Evolutionary conservation across 2,329 filamentous ascomycete species (phyloP).

Genomic region (Fusarium sp.): DNA sequence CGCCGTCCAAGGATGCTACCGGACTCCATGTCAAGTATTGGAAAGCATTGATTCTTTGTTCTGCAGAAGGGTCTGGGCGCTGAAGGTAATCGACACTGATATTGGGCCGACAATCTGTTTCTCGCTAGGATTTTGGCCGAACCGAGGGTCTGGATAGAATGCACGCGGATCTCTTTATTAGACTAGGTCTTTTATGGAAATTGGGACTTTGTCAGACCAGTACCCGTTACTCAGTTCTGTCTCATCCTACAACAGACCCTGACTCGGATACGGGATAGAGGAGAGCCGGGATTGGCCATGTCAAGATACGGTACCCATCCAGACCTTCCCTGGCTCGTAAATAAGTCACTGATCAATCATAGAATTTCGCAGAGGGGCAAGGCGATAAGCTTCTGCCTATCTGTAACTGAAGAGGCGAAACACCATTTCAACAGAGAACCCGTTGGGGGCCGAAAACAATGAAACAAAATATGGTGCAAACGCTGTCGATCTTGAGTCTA

Average conservation of each 20-base stretch:
- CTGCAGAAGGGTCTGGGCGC: neutral
- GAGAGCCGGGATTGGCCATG: neutral
- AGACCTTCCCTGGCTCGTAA: neutral
- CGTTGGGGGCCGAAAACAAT: slow-evolving; percentile 17
- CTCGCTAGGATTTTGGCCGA: neutral
- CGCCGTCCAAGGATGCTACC: neutral
- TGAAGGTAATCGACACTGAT: neutral
- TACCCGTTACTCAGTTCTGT: neutral
- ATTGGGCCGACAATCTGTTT: neutral
- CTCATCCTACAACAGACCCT: neutral
- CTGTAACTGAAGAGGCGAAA: neutral
- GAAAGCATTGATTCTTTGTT: neutral
- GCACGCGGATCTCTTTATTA: slow-evolving; percentile 1
- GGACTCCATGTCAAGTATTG: neutral
- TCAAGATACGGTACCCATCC: neutral
- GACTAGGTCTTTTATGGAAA: slow-evolving; percentile 12
- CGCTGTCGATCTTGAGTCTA: slow-evolving; percentile 12
- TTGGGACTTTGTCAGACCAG: neutral
- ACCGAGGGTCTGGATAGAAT: neutral
- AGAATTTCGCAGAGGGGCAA: neutral
- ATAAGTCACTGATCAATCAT: neutral
- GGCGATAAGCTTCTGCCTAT: neutral
- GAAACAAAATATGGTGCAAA: neutral
- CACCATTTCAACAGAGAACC: neutral
- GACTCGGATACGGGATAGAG: neutral